These are phyloP conservation scores for Apophysomyces sp. DNA, from an alignment of 371 early-diverging fungal species.

Conservation along the genomic window DNA sequence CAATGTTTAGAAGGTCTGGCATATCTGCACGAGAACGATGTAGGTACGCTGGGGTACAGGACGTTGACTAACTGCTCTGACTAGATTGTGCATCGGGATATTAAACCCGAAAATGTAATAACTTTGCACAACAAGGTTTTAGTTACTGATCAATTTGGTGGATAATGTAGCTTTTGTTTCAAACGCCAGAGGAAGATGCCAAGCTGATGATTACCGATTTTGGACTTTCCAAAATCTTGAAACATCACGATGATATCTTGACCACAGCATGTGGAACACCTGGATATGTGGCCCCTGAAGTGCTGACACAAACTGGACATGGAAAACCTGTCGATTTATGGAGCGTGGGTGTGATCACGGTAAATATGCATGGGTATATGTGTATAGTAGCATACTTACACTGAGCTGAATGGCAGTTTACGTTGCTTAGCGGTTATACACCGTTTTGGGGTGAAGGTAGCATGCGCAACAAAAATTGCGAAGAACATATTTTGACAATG, in stretches of 20 bases:
- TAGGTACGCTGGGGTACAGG: slow-evolving; percentile 12
- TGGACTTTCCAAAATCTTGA: slow-evolving; percentile 74
- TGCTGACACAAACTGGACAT: slow-evolving; percentile 64
- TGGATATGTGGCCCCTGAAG: slow-evolving; percentile 88
- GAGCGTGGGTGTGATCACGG: slow-evolving; percentile 88
- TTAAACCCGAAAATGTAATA: slow-evolving; percentile 77
- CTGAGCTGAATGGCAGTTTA: slow-evolving; percentile 35
- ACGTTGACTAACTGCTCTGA: neutral
- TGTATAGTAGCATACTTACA: neutral
- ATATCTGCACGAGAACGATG: slow-evolving; percentile 71
- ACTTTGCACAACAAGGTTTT: neutral
- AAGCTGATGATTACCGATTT: slow-evolving; percentile 71
- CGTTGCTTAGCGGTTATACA: slow-evolving; percentile 73
- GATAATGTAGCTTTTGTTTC: slow-evolving; percentile 51
- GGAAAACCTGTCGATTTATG: slow-evolving; percentile 81
- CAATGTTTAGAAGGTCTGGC: slow-evolving; percentile 79
- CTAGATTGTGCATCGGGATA: slow-evolving; percentile 81
- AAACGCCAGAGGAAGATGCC: slow-evolving; percentile 50
- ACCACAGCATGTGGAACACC: slow-evolving; percentile 83
- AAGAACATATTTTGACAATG: neutral
- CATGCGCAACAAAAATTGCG: neutral
- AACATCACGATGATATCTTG: slow-evolving; percentile 56
- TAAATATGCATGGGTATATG: slow-evolving; percentile 6
- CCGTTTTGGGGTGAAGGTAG: slow-evolving; percentile 76
- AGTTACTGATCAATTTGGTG: neutral